These are phyloP conservation scores for Angomonas deanei DNA, from an alignment of 208 protist species.

Conservation along the genomic window DNA sequence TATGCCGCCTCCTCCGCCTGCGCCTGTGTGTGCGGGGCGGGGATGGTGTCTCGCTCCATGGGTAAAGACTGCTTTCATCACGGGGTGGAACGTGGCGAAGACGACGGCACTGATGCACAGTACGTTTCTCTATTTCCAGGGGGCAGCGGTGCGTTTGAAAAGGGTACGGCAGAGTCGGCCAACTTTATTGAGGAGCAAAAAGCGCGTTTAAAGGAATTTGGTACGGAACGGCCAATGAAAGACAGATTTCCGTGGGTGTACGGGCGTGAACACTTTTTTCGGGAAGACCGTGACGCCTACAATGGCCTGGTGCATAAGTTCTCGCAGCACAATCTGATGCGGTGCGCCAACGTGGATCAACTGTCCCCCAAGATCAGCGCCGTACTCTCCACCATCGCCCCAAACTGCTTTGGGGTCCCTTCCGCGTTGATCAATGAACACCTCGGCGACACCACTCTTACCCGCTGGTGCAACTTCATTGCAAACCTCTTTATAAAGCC, in stretches of 20 bases:
- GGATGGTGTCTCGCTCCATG: neutral
- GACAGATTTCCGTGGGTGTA: conserved; percentile 10
- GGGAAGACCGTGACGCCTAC: conserved; percentile 9
- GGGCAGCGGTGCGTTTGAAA: no score
- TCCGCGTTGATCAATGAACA: conserved; percentile 6
- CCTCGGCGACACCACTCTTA: conserved; percentile 7
- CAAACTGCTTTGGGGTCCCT: conserved; percentile 7
- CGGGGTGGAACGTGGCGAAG: neutral
- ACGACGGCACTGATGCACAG: neutral
- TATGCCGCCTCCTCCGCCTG: conserved; percentile 5
- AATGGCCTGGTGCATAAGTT: conserved; percentile 13
- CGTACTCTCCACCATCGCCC: neutral
- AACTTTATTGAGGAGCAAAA: neutral
- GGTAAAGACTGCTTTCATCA: neutral
- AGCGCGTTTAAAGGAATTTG: neutral
- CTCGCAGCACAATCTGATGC: neutral
- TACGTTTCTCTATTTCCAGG: no score
- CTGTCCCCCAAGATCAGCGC: neutral
- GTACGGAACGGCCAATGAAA: neutral
- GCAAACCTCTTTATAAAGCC: neutral
- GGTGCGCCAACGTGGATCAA: neutral
- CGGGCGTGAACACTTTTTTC: conserved; percentile 8
- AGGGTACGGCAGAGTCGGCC: neutral
- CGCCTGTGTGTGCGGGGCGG: conserved; percentile 12
- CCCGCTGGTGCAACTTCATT: conserved; percentile 15